Percentiles rank a stretch among this genome's conserved stretches.
phyloP scores from a whole-genome alignment of 352 stramenopile species.

The Globisporangium carolinianum region DNA sequence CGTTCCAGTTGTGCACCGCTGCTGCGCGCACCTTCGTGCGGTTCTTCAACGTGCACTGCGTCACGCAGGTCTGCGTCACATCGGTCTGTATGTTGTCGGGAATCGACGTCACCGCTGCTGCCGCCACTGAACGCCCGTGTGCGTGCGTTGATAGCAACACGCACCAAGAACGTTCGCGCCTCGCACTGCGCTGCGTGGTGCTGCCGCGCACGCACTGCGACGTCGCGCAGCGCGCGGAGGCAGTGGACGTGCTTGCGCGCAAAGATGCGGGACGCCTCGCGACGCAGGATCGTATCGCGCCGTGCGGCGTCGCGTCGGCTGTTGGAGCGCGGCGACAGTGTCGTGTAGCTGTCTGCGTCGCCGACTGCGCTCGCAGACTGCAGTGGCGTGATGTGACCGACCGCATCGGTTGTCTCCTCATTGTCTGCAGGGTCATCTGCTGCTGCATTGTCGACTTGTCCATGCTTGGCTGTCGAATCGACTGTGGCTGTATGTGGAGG shows the following conservation, averaged over 20 bases:
- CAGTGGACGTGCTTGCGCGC: conserved; percentile 16
- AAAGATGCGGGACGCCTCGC: conserved; percentile 11
- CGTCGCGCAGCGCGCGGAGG: conserved; percentile 2
- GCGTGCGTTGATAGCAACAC: background rate
- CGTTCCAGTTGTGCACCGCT: no score
- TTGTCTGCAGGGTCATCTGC: background rate
- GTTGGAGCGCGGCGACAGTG: conserved; percentile 1
- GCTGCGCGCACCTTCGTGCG: no score
- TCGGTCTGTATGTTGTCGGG: no score
- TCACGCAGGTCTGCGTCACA: no score
- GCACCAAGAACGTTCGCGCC: background rate
- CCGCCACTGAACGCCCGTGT: no score
- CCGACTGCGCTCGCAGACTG: background rate
- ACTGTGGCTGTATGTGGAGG: no score
- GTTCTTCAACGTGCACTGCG: no score
- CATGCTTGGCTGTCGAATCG: background rate
- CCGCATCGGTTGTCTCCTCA: background rate
- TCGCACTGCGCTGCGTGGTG: conserved; percentile 9
- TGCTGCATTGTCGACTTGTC: conserved; percentile 3
- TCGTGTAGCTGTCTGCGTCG: background rate
- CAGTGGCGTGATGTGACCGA: background rate
- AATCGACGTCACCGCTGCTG: no score
- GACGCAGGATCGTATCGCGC: conserved; percentile 5
- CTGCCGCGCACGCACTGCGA: conserved; percentile 4
- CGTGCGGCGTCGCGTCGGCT: conserved; percentile 6